These are phyloP conservation scores for Porogramme epimiltina DNA, from an alignment of 1,284 basidiomycete genomes.

Conservation along the genomic window DNA sequence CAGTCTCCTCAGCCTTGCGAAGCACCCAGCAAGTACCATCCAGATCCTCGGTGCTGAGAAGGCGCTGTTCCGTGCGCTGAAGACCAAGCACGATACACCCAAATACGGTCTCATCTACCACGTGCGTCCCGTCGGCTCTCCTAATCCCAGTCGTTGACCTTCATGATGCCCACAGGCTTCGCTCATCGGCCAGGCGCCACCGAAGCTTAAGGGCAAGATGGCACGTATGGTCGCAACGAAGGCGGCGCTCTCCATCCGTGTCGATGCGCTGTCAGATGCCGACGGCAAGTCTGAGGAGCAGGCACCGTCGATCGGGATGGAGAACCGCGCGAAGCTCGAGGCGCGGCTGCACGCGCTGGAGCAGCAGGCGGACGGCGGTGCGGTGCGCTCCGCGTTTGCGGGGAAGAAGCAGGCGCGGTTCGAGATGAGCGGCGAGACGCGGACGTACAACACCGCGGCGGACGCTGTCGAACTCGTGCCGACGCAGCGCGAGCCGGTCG, in stretches of 20 bases:
- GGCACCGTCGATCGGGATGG: slow-evolving; percentile 87
- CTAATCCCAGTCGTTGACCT: background rate
- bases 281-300: slow-evolving; percentile 86
- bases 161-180: slow-evolving; percentile 64
- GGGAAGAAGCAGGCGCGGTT: slow-evolving; percentile 77
- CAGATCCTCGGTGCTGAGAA: slow-evolving; percentile 99
- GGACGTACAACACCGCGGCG: slow-evolving; percentile 82
- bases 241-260: slow-evolving; percentile 93
- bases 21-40: slow-evolving; percentile 97
- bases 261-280: slow-evolving; percentile 92
- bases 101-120: slow-evolving; percentile 99
- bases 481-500: slow-evolving; percentile 79
- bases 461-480: slow-evolving; percentile 81
- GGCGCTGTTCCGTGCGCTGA: slow-evolving; percentile 95
- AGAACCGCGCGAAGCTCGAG: slow-evolving; percentile 94
- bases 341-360: slow-evolving; percentile 91
- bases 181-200: slow-evolving; percentile 95
- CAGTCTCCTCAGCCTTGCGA: slow-evolving; percentile 90
- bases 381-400: slow-evolving; percentile 60
- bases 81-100: slow-evolving; percentile 99
- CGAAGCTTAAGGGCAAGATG: slow-evolving; percentile 99
- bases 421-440: slow-evolving; percentile 74
- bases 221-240: slow-evolving; percentile 99
- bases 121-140: slow-evolving; percentile 45
- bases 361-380: slow-evolving; percentile 72